phyloP scores from a whole-genome alignment of 345 rosid species.

The Balakata baccata region DNA sequence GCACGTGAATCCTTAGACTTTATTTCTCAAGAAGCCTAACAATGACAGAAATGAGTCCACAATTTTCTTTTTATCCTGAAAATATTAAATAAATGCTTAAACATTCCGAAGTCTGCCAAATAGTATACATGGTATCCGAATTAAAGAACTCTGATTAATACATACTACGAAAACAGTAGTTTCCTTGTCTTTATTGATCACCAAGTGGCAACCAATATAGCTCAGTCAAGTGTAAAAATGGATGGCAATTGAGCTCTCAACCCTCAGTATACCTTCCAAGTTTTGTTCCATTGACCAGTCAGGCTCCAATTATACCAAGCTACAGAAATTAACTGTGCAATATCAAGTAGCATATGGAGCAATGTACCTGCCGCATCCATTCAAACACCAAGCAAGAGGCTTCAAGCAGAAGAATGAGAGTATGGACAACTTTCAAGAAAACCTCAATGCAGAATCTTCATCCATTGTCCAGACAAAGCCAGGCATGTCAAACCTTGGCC shows the following conservation, averaged over 20 bases:
- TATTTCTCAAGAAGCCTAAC: slow-evolving; percentile 24
- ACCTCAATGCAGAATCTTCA: slow-evolving; percentile 46
- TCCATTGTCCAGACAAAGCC: slow-evolving; percentile 70
- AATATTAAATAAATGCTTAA: slow-evolving; percentile 26
- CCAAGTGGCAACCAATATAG: slow-evolving; percentile 26
- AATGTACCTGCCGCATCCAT: slow-evolving; percentile 32
- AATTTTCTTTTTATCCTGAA: not conserved
- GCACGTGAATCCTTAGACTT: slow-evolving; percentile 12
- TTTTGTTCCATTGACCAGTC: slow-evolving; percentile 23
- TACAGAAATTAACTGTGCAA: slow-evolving; percentile 22
- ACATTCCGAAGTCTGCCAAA: slow-evolving; percentile 16
- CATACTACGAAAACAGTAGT: slow-evolving; percentile 20
- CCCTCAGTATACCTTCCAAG: slow-evolving; percentile 30
- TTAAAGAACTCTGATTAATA: slow-evolving; percentile 22
- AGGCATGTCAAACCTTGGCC: slow-evolving; percentile 82
- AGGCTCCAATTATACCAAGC: slow-evolving; percentile 32
- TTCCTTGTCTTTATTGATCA: slow-evolving; percentile 30
- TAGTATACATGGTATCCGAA: slow-evolving; percentile 22
- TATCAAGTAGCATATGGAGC: slow-evolving; percentile 28
- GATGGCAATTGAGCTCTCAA: slow-evolving; percentile 38
- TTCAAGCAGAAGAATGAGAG: not conserved
- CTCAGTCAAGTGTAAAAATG: slow-evolving; percentile 40
- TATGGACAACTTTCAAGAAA: slow-evolving; percentile 24
- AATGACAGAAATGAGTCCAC: slow-evolving; percentile 5
- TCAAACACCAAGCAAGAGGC: slow-evolving; percentile 13